Evolutionary conservation across 2,329 filamentous ascomycete species (phyloP).

Genomic region (Fusarium domesticum): DNA sequence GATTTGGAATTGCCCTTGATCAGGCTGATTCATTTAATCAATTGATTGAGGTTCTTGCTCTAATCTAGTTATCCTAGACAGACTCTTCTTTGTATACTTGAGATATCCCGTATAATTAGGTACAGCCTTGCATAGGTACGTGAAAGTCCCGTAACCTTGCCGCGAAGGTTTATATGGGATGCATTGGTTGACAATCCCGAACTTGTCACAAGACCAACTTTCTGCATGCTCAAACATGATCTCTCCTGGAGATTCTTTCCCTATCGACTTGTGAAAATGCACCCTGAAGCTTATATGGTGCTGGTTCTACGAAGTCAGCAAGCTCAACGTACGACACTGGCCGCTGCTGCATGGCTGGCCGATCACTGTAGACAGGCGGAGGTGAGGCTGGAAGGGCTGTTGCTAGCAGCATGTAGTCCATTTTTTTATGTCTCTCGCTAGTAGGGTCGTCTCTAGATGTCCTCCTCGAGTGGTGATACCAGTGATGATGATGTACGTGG

Average conservation of each 20-base stretch:
- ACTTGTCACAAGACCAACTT: not conserved
- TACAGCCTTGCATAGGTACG: too few species aligned
- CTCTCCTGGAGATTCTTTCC: not conserved
- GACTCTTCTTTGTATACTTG: too few species aligned
- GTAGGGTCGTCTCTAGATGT: not conserved
- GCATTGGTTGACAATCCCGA: not conserved
- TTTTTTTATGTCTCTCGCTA: not conserved
- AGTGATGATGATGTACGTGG: constrained; percentile 6
- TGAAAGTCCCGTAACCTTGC: too few species aligned
- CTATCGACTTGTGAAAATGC: not conserved
- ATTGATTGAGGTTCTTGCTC: too few species aligned
- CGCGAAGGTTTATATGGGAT: not conserved
- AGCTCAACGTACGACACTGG: not conserved
- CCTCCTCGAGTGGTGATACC: not conserved
- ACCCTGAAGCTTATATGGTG: not conserved
- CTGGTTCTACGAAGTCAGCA: not conserved
- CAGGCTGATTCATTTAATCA: too few species aligned
- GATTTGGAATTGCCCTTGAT: too few species aligned
- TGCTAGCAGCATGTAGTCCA: not conserved
- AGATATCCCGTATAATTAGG: too few species aligned
- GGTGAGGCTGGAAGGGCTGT: not conserved
- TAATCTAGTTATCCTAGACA: too few species aligned
- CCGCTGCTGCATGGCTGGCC: not conserved
- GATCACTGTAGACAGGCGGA: not conserved
- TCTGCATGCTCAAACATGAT: not conserved